Percentiles rank a stretch among this genome's conserved stretches.
phyloP scores from a whole-genome alignment of 768 basidiomycete genomes.

The Lepiota venenata region DNA sequence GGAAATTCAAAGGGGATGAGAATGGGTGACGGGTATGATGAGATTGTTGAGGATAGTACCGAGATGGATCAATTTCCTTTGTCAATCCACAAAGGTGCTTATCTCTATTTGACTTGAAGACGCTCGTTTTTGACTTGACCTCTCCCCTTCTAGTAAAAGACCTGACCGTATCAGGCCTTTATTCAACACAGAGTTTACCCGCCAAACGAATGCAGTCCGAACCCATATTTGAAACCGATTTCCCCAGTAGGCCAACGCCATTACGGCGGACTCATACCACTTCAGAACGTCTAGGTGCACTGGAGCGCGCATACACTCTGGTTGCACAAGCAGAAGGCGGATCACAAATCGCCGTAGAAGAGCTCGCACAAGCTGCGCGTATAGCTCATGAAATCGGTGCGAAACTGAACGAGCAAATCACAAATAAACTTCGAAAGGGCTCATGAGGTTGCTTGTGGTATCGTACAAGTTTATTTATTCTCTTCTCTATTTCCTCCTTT shows the following conservation, averaged over 20 bases:
- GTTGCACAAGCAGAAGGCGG: constrained; percentile 33
- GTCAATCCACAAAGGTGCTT: not conserved
- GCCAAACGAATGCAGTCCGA: constrained; percentile 3
- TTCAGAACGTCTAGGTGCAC: constrained; percentile 38
- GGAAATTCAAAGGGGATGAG: not conserved
- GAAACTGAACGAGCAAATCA: constrained; percentile 43
- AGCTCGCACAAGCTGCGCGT: constrained; percentile 43
- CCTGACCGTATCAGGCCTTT: constrained; percentile 13
- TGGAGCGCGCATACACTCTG: constrained; percentile 41
- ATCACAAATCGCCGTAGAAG: constrained; percentile 47
- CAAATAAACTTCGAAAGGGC: constrained; percentile 25
- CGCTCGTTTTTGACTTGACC: not conserved
- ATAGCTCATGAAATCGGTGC: constrained; percentile 45
- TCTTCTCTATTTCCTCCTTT: not conserved
- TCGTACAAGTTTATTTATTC: not conserved
- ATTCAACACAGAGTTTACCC: not conserved
- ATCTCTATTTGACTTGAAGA: not conserved
- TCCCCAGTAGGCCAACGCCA: constrained; percentile 15
- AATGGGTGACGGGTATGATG: not conserved
- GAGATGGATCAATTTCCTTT: not conserved
- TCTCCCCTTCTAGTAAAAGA: constrained; percentile 15
- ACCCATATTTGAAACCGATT: constrained; percentile 9
- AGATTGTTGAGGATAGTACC: constrained; percentile 4
- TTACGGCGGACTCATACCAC: constrained; percentile 36
- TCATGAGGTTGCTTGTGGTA: not conserved